Evolutionary conservation across 1,139 yeast genomes (phyloP), one percentile per base, ranked within the genome.

Genomic region (Groenewaldozyma auringiensis): DNA sequence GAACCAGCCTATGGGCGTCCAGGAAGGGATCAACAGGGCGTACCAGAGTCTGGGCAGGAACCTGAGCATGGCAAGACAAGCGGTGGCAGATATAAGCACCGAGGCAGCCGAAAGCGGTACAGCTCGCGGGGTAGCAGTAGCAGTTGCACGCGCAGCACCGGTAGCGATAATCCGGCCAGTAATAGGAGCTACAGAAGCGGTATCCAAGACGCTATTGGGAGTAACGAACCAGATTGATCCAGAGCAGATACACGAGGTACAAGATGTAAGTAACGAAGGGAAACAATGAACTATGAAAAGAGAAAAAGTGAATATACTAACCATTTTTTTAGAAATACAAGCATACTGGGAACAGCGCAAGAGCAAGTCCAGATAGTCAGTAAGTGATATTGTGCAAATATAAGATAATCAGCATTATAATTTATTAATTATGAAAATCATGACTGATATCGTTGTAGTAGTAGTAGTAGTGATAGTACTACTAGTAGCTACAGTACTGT

Each of bases 141-240:
- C 85, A 0, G 71, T 87, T n/a, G 79, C 84, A 25, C 77, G 76
- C 53, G 86, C 83, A 1, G 79, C 95, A 0, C 96, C 96, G 0
- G 76, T 86, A 20, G 81, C 88, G 6, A 64, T 89, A 16, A 74
- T 89, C 2, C 66, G 96, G 41, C 96, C 97, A 1, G 74, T 87
- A 57, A 88, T 89, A 53, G 97, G 96, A 1, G 88, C 95, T 0
- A 85, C 96, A 0, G 96, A 88, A 60, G 95, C 95, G 0, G 72
- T 89, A 2, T 83, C 92, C 18, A 84, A 80, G 58, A 76, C 95
- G 0, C 68, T 89, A 46, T 74, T 87, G 69, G 97, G 97, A 1
- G 72, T 89, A 6, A 80, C 89, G 37, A 88, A 88, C 60, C 84
- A 82, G 51, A 68, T 88, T 38, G 92, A 85, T 60, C 83, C 92